These are phyloP conservation scores for Nitzschia palea DNA, from an alignment of 108 stramenopile genomes.

Conservation along the genomic window DNA sequence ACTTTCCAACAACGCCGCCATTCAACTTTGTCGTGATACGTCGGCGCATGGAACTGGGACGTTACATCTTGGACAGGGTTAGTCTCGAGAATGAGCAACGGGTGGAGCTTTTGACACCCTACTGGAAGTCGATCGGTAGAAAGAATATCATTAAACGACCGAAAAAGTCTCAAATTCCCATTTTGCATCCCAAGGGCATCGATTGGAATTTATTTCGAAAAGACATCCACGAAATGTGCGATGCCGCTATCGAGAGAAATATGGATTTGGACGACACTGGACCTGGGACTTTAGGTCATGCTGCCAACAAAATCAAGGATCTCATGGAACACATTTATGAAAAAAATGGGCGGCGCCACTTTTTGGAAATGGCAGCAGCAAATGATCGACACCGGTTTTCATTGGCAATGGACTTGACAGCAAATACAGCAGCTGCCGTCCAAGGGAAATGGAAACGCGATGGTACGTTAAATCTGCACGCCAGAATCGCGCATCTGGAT, in stretches of 20 bases:
- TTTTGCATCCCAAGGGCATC: conserved; percentile 62
- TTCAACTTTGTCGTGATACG: conserved; percentile 67
- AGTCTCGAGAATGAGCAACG: conserved; percentile 44
- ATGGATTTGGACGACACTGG: conserved; percentile 26
- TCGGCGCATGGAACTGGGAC: conserved; percentile 56
- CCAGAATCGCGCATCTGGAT: background rate
- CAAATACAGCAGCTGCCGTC: conserved; percentile 74
- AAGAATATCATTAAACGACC: conserved; percentile 1
- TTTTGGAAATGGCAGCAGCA: conserved; percentile 55
- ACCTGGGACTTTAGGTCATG: conserved; percentile 53
- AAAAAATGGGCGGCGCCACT: conserved; percentile 53
- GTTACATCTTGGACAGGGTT: conserved; percentile 68
- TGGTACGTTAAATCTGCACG: no score
- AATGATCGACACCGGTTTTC: conserved; percentile 60
- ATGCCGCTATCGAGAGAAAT: conserved; percentile 57
- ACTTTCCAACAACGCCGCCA: conserved; percentile 56
- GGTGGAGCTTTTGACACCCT: conserved; percentile 24
- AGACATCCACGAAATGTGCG: conserved; percentile 75
- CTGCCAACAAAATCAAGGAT: conserved; percentile 64
- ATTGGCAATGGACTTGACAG: conserved; percentile 35
- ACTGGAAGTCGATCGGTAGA: conserved; percentile 30
- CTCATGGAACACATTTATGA: conserved; percentile 63
- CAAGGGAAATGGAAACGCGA: conserved; percentile 56
- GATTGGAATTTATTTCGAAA: conserved; percentile 72
- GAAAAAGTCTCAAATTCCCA: conserved; percentile 31